Evolutionary conservation across 148 eudicot genomes (phyloP).

Genomic region (Simmondsia chinensis): DNA sequence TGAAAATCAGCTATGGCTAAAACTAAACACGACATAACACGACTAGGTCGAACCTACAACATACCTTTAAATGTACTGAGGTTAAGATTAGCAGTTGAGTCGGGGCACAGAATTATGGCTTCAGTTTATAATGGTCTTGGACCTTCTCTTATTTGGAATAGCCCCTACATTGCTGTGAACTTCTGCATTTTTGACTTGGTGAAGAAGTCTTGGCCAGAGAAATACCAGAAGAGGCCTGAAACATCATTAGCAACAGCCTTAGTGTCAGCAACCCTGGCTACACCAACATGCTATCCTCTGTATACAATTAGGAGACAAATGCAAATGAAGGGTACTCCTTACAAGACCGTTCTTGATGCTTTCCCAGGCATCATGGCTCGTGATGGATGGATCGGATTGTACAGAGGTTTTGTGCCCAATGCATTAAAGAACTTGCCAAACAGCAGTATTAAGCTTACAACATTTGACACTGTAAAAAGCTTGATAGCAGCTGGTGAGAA

Average conservation of each 20-base stretch:
- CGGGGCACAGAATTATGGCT: conserved; percentile 73
- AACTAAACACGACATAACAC: too few relatives aligned
- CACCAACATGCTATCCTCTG: conserved; percentile 83
- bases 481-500: conserved; percentile 63
- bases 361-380: conserved; percentile 81
- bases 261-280: conserved; percentile 76
- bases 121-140: conserved; percentile 93
- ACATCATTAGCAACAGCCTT: conserved; percentile 71
- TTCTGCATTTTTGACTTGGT: conserved; percentile 96
- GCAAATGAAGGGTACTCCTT: conserved; percentile 97
- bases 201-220: conserved; percentile 91
- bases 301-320: conserved; percentile 90
- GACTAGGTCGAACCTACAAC: too few relatives aligned
- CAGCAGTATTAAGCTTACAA: conserved; percentile 91
- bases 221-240: conserved; percentile 78
- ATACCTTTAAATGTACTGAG: conserved; percentile 91
- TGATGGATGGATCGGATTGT: conserved; percentile 77
- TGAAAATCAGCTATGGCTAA: too few relatives aligned
- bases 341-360: conserved; percentile 79
- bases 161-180: conserved; percentile 99
- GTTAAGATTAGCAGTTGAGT: conserved; percentile 90
- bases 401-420: conserved; percentile 91
- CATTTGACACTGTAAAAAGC: conserved; percentile 77
- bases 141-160: conserved; percentile 93
- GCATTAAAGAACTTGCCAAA: conserved; percentile 78